These are phyloP conservation scores for Yarrowia alimentaria DNA, from an alignment of 805 yeast genomes.

Conservation along the genomic window DNA sequence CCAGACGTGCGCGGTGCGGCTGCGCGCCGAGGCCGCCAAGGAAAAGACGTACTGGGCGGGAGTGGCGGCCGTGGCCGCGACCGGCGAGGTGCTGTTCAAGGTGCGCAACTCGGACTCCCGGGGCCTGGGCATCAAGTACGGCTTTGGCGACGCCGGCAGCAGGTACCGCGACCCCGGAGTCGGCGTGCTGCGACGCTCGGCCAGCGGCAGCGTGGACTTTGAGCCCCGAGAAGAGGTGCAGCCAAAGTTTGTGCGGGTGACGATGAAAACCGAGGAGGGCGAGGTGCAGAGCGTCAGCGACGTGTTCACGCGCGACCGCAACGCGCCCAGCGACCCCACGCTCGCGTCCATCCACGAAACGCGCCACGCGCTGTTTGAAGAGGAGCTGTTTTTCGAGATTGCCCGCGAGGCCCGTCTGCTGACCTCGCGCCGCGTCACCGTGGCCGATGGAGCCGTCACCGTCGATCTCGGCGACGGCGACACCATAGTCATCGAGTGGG, in stretches of 20 bases:
- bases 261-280: constrained; percentile 47
- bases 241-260: constrained; percentile 56
- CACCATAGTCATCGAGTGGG: constrained; percentile 61
- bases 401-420: constrained; percentile 71
- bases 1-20: constrained; percentile 49
- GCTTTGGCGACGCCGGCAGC: constrained; percentile 90
- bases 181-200: constrained; percentile 61
- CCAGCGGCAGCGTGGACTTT: constrained; percentile 47
- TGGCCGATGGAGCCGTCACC: constrained; percentile 60
- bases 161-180: constrained; percentile 69
- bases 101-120: constrained; percentile 56
- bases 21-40: constrained; percentile 53
- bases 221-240: constrained; percentile 42
- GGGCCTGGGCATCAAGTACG: constrained; percentile 79
- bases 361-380: constrained; percentile 77
- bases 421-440: constrained; percentile 66
- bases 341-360: constrained; percentile 17
- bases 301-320: constrained; percentile 57
- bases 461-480: constrained; percentile 61
- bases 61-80: constrained; percentile 43
- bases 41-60: constrained; percentile 72
- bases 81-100: constrained; percentile 65
- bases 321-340: constrained; percentile 44
- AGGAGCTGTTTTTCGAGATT: constrained; percentile 77
- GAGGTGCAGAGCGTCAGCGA: constrained; percentile 33